phyloP scores from a whole-genome alignment of 352 stramenopile species.

The Blastocystis sp. region DNA sequence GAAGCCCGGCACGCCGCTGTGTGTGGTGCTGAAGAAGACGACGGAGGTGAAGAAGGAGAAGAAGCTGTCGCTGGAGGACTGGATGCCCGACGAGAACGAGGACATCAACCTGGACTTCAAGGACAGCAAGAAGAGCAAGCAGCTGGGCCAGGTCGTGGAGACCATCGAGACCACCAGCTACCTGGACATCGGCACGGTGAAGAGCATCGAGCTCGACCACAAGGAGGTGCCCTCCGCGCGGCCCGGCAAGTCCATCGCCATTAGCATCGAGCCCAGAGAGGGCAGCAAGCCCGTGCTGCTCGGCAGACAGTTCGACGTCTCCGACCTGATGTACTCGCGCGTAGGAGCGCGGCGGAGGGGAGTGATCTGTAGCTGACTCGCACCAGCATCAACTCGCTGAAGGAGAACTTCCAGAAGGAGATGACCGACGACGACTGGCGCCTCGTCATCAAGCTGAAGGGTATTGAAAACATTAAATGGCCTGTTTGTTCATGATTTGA shows the following conservation, averaged over 20 bases:
- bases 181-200: slow-evolving; percentile 48
- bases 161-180: slow-evolving; percentile 79
- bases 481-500: not conserved
- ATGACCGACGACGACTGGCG: slow-evolving; percentile 94
- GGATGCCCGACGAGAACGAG: slow-evolving; percentile 78
- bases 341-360: not conserved
- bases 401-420: slow-evolving; percentile 96
- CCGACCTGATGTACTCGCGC: slow-evolving; percentile 25
- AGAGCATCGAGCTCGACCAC: slow-evolving; percentile 40
- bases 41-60: slow-evolving; percentile 68
- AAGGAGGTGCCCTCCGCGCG: slow-evolving; percentile 29
- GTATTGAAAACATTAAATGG: slow-evolving; percentile 2
- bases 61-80: slow-evolving; percentile 73
- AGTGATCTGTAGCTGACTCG: slow-evolving; percentile 78
- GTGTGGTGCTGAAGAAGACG: slow-evolving; percentile 71
- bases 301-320: slow-evolving; percentile 63
- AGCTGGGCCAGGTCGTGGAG: slow-evolving; percentile 84
- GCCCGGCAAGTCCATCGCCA: slow-evolving; percentile 43
- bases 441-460: slow-evolving; percentile 96
- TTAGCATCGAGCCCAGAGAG: slow-evolving; percentile 61
- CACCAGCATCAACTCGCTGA: slow-evolving; percentile 93
- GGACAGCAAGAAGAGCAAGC: slow-evolving; percentile 87
- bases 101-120: slow-evolving; percentile 87
- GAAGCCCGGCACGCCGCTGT: slow-evolving; percentile 93
- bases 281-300: slow-evolving; percentile 14